These are phyloP conservation scores for Inga oerstediana DNA, from an alignment of 306 rosid genomes.

Conservation along the genomic window DNA sequence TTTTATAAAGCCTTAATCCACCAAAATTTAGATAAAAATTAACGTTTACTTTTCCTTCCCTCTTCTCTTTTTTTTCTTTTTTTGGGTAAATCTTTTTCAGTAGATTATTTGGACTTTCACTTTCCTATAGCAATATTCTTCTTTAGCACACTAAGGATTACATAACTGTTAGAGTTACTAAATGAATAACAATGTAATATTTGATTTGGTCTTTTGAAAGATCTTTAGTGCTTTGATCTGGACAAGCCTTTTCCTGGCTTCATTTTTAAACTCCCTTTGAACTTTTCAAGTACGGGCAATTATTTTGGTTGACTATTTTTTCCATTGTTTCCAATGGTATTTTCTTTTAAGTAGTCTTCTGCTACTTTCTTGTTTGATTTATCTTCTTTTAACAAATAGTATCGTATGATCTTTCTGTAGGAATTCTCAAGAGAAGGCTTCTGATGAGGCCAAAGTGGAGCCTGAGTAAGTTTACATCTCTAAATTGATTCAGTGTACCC, in stretches of 20 bases:
- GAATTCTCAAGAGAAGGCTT: constrained; percentile 41
- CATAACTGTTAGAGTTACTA: not conserved
- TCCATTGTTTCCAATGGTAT: not conserved
- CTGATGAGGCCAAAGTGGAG: constrained; percentile 41
- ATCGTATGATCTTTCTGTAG: constrained; percentile 49
- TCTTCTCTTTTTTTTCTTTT: not conserved
- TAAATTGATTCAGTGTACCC: not conserved
- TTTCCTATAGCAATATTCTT: constrained; percentile 12
- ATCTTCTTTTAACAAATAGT: not conserved
- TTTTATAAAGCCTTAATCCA: not conserved
- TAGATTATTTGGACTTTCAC: constrained; percentile 7
- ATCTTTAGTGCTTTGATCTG: not conserved
- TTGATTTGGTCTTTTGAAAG: not conserved
- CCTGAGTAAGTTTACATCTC: constrained; percentile 54
- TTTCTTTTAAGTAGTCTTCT: not conserved
- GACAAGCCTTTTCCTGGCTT: not conserved
- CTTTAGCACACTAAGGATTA: not conserved
- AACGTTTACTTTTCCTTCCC: not conserved
- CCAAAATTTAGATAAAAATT: not conserved
- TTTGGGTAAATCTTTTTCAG: not conserved
- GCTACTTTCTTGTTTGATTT: constrained; percentile 4
- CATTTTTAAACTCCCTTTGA: not conserved
- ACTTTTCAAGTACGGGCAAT: constrained; percentile 9
- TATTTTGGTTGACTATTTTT: constrained; percentile 18
- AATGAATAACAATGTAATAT: not conserved